phyloP scores from a whole-genome alignment of 2,329 filamentous ascomycete genomes.

The Clonostachys solani region DNA sequence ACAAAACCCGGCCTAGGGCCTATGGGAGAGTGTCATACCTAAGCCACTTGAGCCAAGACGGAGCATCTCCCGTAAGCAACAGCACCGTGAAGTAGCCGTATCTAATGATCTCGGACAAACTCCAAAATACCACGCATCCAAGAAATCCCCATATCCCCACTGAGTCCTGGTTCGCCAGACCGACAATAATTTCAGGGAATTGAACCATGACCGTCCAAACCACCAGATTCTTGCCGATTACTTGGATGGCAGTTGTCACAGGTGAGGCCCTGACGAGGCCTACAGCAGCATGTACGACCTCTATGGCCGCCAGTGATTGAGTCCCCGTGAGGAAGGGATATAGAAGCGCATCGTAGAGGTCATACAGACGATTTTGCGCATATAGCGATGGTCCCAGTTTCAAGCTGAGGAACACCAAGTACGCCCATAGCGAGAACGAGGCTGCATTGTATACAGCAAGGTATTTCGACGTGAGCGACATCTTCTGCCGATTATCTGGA shows the following conservation, averaged over 20 bases:
- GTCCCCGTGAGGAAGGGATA: slow-evolving; percentile 1
- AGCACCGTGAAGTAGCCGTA: slow-evolving; percentile 3
- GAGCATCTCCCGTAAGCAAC: not conserved
- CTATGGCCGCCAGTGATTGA: slow-evolving; percentile 2
- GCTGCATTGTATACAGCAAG: slow-evolving; percentile 1
- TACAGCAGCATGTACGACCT: slow-evolving; percentile 2
- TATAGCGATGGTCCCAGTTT: not conserved
- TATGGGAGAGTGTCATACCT: not conserved
- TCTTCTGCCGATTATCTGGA: not conserved
- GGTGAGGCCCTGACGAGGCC: slow-evolving; percentile 3
- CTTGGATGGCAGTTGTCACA: slow-evolving; percentile 3
- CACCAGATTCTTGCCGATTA: slow-evolving; percentile 4
- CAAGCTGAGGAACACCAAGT: not conserved
- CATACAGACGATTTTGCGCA: not conserved
- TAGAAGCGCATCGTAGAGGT: slow-evolving; percentile 1
- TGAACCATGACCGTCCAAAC: slow-evolving; percentile 4
- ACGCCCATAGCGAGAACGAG: slow-evolving; percentile 1
- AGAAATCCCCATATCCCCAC: slow-evolving; percentile 1
- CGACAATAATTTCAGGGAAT: slow-evolving; percentile 3
- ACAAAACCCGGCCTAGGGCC: no score
- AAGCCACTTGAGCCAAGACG: slow-evolving; percentile 1
- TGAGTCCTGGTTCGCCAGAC: not conserved
- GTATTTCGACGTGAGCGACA: not conserved
- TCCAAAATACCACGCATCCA: slow-evolving; percentile 1
- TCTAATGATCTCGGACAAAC: slow-evolving; percentile 3